Conservation (phyloP, 1,284 basidiomycete genomes). For the Amylostereum areolatum region DNA sequence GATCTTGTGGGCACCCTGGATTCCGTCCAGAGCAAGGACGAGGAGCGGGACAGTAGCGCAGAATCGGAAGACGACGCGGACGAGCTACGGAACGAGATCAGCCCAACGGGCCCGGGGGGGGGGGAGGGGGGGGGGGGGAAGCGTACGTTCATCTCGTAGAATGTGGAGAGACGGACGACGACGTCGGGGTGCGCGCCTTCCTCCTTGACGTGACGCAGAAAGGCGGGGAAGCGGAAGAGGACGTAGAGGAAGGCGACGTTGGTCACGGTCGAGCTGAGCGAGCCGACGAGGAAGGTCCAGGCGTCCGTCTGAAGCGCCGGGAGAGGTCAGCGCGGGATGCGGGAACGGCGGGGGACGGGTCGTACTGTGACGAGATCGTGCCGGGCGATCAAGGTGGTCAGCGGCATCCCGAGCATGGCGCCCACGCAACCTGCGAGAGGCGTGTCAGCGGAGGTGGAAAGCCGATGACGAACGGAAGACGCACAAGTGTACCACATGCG, state of each 20-base stretch:
- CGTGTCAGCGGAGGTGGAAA: constrained; percentile 5
- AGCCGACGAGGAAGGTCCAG: constrained; percentile 66
- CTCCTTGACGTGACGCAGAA: constrained; percentile 58
- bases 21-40: constrained; percentile 54
- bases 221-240: constrained; percentile 57
- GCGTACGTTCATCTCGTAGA: constrained; percentile 70
- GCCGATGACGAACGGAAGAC: constrained; percentile 13
- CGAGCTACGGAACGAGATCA: constrained; percentile 45
- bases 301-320: constrained; percentile 51
- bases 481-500: constrained; percentile 32
- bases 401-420: constrained; percentile 61
- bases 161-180: constrained; percentile 61
- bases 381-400: constrained; percentile 54
- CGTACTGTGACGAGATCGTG: constrained; percentile 49
- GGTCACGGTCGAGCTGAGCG: constrained; percentile 54
- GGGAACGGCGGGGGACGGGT: constrained; percentile 5
- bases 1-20: constrained; percentile 41
- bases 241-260: constrained; percentile 65
- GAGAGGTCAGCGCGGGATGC: neutral
- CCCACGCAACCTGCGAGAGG: constrained; percentile 46
- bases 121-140: neutral
- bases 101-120: too few relatives aligned
- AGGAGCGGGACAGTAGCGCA: constrained; percentile 62
- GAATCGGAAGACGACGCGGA: constrained; percentile 64
- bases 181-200: constrained; percentile 67